A percentile compares a stretch with the other conserved stretches of the same genome.
Conservation (phyloP, 176 grass and related monocot genomes). For the Oryza punctata region DNA sequence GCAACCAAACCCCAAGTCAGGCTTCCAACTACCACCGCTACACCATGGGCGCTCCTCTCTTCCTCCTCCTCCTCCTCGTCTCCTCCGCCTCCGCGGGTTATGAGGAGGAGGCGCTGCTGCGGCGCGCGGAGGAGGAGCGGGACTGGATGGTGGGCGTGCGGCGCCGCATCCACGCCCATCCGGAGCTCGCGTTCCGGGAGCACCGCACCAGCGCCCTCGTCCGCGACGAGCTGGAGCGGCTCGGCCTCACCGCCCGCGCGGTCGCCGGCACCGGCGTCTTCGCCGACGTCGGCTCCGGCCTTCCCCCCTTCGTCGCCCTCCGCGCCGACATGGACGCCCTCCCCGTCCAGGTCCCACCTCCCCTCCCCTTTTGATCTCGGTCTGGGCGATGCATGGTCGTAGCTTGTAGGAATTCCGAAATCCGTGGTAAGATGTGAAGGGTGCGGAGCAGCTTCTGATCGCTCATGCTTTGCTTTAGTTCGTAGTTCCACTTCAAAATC, state of each 20-base stretch:
- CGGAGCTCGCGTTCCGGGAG: constrained; percentile 86
- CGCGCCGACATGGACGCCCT: constrained; percentile 98
- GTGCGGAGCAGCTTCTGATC: not conserved
- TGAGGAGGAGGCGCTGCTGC: constrained; percentile 60
- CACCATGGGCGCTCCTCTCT: constrained; percentile 27
- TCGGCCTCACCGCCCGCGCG: constrained; percentile 54
- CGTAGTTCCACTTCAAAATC: not conserved
- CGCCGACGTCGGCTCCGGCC: constrained; percentile 73
- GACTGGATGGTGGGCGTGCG: constrained; percentile 74
- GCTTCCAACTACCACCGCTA: not conserved
- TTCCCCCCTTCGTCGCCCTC: constrained; percentile 70
- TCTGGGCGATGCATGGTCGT: not conserved
- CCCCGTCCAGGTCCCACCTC: constrained; percentile 58
- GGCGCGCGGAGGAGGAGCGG: constrained; percentile 48
- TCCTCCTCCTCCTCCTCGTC: constrained; percentile 18
- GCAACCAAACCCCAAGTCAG: not conserved
- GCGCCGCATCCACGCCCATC: constrained; percentile 79
- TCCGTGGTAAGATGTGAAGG: not conserved
- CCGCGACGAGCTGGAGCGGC: constrained; percentile 65
- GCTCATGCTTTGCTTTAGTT: not conserved
- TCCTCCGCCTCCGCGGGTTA: constrained; percentile 37
- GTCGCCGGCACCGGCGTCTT: constrained; percentile 73
- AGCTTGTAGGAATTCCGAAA: not conserved
- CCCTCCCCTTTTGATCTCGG: not conserved
- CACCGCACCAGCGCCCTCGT: constrained; percentile 76